These are phyloP conservation scores for Botrytis paeoniae DNA, from an alignment of 2,329 filamentous ascomycete genomes.

Conservation along the genomic window DNA sequence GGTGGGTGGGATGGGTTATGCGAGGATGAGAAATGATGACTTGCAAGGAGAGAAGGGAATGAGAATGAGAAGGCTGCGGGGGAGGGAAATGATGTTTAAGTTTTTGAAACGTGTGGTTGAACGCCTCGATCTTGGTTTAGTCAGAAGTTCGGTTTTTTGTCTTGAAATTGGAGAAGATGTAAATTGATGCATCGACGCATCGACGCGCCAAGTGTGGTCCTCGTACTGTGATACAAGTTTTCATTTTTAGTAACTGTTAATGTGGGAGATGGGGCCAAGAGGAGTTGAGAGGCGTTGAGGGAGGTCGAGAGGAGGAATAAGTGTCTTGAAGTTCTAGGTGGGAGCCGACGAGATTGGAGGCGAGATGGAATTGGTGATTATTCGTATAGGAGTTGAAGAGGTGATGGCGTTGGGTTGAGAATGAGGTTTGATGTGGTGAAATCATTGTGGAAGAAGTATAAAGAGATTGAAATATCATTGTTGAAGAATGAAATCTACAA, in stretches of 20 bases:
- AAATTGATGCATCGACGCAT: not conserved
- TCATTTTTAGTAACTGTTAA: not conserved
- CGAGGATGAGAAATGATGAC: not conserved
- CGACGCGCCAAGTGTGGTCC: not conserved
- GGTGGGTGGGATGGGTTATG: not conserved
- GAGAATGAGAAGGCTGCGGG: not conserved
- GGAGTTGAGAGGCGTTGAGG: not conserved
- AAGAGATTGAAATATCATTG: not conserved
- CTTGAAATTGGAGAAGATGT: not conserved
- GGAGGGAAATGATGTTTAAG: too few species aligned
- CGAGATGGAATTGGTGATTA: fast-evolving
- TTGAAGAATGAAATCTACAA: not conserved
- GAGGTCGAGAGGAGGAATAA: not conserved
- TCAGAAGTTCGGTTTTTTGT: not conserved
- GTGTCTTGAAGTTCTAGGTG: not conserved
- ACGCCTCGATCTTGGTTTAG: not conserved
- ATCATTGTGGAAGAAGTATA: not conserved
- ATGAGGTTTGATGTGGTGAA: not conserved
- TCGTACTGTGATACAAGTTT: not conserved
- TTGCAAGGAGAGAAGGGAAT: not conserved
- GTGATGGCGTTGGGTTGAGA: not conserved
- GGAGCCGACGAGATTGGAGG: not conserved
- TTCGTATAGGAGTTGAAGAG: not conserved
- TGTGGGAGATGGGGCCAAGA: not conserved
- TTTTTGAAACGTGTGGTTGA: not conserved